phyloP scores from a whole-genome alignment of 768 basidiomycete species.

The Russula earlei region DNA sequence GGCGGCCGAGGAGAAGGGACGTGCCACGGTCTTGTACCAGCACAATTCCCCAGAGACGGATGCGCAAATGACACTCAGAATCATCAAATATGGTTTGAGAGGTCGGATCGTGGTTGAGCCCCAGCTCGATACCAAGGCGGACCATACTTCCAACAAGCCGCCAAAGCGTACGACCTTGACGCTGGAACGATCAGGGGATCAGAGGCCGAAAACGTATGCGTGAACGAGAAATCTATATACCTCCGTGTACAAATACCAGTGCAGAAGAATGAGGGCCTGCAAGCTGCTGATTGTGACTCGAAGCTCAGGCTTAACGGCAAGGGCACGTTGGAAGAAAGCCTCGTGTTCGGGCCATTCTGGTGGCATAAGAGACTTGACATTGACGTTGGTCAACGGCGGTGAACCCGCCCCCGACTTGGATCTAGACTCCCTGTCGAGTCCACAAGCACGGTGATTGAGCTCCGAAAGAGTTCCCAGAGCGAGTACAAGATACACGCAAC shows the following conservation, averaged over 20 bases:
- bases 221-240: slow-evolving; percentile 31
- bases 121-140: slow-evolving; percentile 72
- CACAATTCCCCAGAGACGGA: slow-evolving; percentile 78
- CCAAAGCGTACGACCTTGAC: slow-evolving; percentile 85
- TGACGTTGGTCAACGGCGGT: slow-evolving; percentile 24
- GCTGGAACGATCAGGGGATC: slow-evolving; percentile 34
- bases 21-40: slow-evolving; percentile 84
- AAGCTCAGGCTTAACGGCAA: slow-evolving; percentile 71
- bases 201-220: slow-evolving; percentile 3
- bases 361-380: slow-evolving; percentile 55
- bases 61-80: slow-evolving; percentile 69
- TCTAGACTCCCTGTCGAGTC: slow-evolving; percentile 38
- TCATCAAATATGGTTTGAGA: slow-evolving; percentile 58
- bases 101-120: slow-evolving; percentile 78
- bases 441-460: slow-evolving; percentile 59
- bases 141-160: slow-evolving; percentile 80
- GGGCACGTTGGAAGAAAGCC: slow-evolving; percentile 74
- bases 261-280: slow-evolving; percentile 74
- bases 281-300: slow-evolving; percentile 75
- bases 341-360: slow-evolving; percentile 69
- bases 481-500: slow-evolving; percentile 66
- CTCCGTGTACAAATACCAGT: slow-evolving; percentile 88
- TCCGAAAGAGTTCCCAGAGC: slow-evolving; percentile 79
- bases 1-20: slow-evolving; percentile 77
- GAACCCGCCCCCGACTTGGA: slow-evolving; percentile 27